Conservation (phyloP, 1,139 yeast genomes). For the Saccharomycopsis hybrid region DNA sequence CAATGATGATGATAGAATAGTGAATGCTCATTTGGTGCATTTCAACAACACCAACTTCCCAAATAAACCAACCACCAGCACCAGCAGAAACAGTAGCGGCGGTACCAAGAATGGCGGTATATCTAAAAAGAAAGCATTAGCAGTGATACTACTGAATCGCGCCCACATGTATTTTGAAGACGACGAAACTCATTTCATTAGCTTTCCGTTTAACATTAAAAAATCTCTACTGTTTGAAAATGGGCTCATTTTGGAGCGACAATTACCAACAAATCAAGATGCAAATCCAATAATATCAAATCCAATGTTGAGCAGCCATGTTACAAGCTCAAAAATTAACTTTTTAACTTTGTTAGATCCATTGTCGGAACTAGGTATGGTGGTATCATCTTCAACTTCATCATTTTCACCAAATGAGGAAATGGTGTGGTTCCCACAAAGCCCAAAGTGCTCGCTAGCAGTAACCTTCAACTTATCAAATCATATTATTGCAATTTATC, state of each 20-base stretch:
- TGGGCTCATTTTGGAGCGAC: slow-evolving; percentile 53
- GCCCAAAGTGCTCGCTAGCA: slow-evolving; percentile 37
- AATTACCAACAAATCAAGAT: neutral
- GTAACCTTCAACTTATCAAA: slow-evolving; percentile 48
- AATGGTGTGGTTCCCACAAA: slow-evolving; percentile 44
- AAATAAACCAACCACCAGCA: neutral
- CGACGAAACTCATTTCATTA: slow-evolving; percentile 52
- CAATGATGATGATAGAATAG: slow-evolving; percentile 7
- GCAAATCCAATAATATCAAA: neutral
- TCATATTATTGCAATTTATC: slow-evolving; percentile 41
- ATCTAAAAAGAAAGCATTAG: slow-evolving; percentile 31
- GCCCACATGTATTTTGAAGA: slow-evolving; percentile 51
- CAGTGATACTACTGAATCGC: slow-evolving; percentile 44
- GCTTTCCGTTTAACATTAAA: slow-evolving; percentile 56
- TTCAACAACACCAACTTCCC: slow-evolving; percentile 3
- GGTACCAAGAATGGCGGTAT: slow-evolving; percentile 1
- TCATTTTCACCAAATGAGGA: slow-evolving; percentile 55
- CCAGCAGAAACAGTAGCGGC: neutral
- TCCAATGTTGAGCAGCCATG: neutral
- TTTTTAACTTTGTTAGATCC: slow-evolving; percentile 59
- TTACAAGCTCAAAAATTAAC: slow-evolving; percentile 1
- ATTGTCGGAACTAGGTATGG: slow-evolving; percentile 56
- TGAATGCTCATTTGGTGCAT: slow-evolving; percentile 13
- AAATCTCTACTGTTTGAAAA: slow-evolving; percentile 53
- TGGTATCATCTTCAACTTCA: slow-evolving; percentile 65